Conservation (phyloP, 2,329 filamentous ascomycete species). For the Aspergillus fischeri region DNA sequence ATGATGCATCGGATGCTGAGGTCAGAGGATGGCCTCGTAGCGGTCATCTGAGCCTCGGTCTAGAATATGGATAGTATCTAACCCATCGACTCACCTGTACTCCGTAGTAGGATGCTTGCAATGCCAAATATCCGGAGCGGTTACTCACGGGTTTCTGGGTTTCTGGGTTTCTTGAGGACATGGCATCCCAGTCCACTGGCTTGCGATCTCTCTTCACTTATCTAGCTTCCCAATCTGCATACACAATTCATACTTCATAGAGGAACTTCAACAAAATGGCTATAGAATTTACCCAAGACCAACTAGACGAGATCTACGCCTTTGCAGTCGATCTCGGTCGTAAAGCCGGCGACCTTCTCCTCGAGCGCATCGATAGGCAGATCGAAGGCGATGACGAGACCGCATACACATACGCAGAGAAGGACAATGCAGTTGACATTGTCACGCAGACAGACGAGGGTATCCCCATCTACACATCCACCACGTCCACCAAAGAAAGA, state of each 20-base stretch:
- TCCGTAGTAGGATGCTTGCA: neutral
- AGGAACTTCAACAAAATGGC: slow-evolving; percentile 13
- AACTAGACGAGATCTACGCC: slow-evolving; percentile 62
- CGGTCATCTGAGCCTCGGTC: too few species aligned
- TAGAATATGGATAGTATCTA: neutral
- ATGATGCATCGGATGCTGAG: neutral
- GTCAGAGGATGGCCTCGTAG: too few species aligned
- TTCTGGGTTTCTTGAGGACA: neutral
- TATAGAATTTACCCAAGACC: slow-evolving; percentile 26
- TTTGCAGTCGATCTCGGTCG: slow-evolving; percentile 69
- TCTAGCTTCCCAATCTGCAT: neutral
- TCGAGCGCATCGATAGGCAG: slow-evolving; percentile 58
- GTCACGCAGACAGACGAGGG: slow-evolving; percentile 73
- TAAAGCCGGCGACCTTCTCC: slow-evolving; percentile 64
- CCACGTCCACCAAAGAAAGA: too few species aligned
- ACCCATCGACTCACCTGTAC: too few species aligned
- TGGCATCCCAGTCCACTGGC: too few species aligned
- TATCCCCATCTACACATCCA: slow-evolving; percentile 26
- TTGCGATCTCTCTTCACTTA: neutral
- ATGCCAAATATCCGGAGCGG: neutral
- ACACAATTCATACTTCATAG: neutral
- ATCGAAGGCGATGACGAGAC: slow-evolving; percentile 39
- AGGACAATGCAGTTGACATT: slow-evolving; percentile 72
- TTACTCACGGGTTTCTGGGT: neutral
- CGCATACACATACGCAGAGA: slow-evolving; percentile 54